phyloP scores from a whole-genome alignment of 2,329 filamentous ascomycete species.

The Mariannaea sp. region DNA sequence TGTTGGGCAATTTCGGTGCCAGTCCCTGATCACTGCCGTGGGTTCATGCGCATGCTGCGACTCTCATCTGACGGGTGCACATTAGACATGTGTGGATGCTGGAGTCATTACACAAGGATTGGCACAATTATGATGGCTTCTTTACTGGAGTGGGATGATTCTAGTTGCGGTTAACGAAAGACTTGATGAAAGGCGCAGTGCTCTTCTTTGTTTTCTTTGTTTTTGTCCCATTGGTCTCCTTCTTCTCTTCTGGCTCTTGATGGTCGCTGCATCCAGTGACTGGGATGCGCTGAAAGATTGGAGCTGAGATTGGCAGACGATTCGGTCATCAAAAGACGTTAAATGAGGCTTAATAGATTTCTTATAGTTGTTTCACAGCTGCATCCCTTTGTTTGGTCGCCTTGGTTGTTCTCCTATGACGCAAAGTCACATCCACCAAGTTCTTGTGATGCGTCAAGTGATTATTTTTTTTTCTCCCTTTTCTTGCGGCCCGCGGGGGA shows the following conservation, averaged over 20 bases:
- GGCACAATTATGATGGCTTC: neutral
- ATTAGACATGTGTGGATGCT: neutral
- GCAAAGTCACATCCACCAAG: no score
- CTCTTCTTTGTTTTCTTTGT: slow-evolving; percentile 5
- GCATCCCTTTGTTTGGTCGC: neutral
- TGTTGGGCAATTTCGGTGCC: slow-evolving; percentile 10
- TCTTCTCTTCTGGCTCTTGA: slow-evolving; percentile 14
- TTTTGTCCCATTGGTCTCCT: slow-evolving; percentile 3
- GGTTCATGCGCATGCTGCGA: neutral
- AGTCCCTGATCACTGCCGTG: neutral
- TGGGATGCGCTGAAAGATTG: slow-evolving; percentile 6
- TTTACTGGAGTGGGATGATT: neutral
- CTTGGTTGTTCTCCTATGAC: no score
- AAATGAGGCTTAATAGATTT: slow-evolving; percentile 37
- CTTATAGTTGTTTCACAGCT: slow-evolving; percentile 22
- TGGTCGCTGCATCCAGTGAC: slow-evolving; percentile 9
- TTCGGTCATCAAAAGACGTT: slow-evolving; percentile 29
- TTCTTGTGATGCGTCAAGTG: no score
- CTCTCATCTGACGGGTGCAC: neutral
- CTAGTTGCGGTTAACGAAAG: slow-evolving; percentile 8
- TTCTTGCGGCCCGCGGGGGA: no score
- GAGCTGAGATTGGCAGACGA: slow-evolving; percentile 25
- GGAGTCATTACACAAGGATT: slow-evolving; percentile 4
- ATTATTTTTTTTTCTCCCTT: no score
- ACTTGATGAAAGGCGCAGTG: slow-evolving; percentile 11